A percentile compares a stretch with the other conserved stretches of the same genome.
Evolutionary conservation across 106 monocot genomes (phyloP).

Genomic region (Dioscorea dumetorum): DNA sequence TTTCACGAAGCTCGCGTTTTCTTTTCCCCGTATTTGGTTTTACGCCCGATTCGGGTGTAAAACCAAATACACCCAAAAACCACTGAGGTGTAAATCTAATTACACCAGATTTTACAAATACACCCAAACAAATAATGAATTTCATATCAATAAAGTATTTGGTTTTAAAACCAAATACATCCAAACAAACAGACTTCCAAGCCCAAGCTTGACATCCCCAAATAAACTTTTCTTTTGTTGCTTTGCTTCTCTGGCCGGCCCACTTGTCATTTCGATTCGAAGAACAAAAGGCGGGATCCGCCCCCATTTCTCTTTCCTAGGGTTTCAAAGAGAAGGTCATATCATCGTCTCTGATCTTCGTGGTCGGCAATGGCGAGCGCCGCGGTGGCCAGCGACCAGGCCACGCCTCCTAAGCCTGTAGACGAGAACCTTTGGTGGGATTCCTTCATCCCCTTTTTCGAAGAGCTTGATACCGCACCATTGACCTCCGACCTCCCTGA

Average conservation of each 20-base stretch:
- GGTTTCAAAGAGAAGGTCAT: neutral
- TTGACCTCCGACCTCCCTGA: constrained; percentile 29
- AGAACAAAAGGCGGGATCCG: constrained; percentile 5
- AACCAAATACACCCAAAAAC: too few relatives aligned
- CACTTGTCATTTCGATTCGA: neutral
- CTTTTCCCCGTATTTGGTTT: too few relatives aligned
- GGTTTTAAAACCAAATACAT: too few relatives aligned
- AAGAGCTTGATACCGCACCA: constrained; percentile 56
- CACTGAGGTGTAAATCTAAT: too few relatives aligned
- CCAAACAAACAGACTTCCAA: too few relatives aligned
- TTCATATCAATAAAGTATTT: too few relatives aligned
- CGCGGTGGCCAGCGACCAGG: constrained; percentile 16
- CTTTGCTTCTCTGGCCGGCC: neutral
- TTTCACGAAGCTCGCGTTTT: too few relatives aligned
- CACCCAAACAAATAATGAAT: too few relatives aligned
- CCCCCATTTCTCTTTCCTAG: neutral
- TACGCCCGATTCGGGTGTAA: too few relatives aligned
- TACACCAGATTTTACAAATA: too few relatives aligned
- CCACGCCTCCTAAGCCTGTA: constrained; percentile 20
- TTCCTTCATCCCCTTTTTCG: constrained; percentile 65
- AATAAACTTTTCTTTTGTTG: neutral
- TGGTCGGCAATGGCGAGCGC: constrained; percentile 13
- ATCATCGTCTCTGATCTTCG: neutral
- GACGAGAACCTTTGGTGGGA: constrained; percentile 81
- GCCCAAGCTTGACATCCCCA: neutral